Evolutionary conservation across 78 protist genomes (phyloP), one percentile per base, ranked within the genome.

Genomic region (Dictyostelium firmibasis): DNA sequence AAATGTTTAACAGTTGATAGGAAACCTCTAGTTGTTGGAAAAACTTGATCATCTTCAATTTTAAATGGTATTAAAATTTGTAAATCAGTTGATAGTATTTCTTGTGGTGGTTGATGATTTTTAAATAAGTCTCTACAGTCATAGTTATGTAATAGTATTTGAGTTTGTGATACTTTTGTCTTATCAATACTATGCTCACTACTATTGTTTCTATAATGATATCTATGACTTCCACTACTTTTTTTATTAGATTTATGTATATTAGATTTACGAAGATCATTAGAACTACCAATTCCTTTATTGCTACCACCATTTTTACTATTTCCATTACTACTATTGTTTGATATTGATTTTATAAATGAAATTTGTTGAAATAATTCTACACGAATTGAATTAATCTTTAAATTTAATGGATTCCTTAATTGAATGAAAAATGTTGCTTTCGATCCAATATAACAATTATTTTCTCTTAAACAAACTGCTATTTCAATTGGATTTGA

Each of bases 401-500:
- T 60, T 16, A 69, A n/a, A 29, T 6, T 20, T 2, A 84, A 16
- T 62, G 86, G 94, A 62, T 89, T 89, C 44, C 76, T 83, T 27
- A 89, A 41, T 33, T 81, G 27, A 13, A 89, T 75, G 36, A 44
- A 81, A 31, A 89, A 69, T 27, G 27, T 14, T 20, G 81, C 86
- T 13, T 44, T 31, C 7, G 82, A 81, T 14, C 94, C 94, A 70
- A 89, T 89, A 62, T 64, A 89, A n/a, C 81, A 70, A 62, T 89
- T 81, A 13, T 36, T 38, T 33, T 89, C 88, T 43, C 41, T 9
- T 29, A 89, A n/a, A 81, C 88, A 81, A 7, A 89, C 50, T n/a
- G 94, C 94, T 87, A 89, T 89, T 35, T 89, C 94, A 16, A 89
- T 27, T 16, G 94, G 94, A 13, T 57, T 57, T 7, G 94, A 60